A percentile compares a stretch with the other conserved stretches of the same genome.
Evolutionary conservation across 768 basidiomycete species (phyloP).

Genomic region (Tremella mesenterica): DNA sequence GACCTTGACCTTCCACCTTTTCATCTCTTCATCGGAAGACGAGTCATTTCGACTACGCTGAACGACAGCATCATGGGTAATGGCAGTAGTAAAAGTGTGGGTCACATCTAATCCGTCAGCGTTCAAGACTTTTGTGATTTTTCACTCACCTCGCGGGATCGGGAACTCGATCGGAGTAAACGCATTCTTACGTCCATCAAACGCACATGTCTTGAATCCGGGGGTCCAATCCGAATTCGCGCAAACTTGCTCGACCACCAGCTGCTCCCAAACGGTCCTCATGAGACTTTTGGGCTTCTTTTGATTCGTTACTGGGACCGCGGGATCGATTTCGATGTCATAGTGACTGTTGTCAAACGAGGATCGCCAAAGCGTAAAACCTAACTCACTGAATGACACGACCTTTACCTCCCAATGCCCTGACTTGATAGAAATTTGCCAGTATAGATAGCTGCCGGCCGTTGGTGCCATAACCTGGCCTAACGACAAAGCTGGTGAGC

Average conservation of each 20-base stretch:
- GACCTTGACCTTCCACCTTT: slow-evolving; percentile 35
- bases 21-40: slow-evolving; percentile 31
- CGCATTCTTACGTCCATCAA: slow-evolving; percentile 36
- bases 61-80: slow-evolving; percentile 27
- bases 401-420: slow-evolving; percentile 12
- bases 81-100: slow-evolving; percentile 21
- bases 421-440: slow-evolving; percentile 30
- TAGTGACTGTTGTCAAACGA: slow-evolving; percentile 31
- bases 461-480: slow-evolving; percentile 23
- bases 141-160: slow-evolving; percentile 12
- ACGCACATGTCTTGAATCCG: slow-evolving; percentile 20
- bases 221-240: slow-evolving; percentile 12
- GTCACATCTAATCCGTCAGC: slow-evolving; percentile 6
- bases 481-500: slow-evolving; percentile 29
- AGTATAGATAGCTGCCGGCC: slow-evolving; percentile 17
- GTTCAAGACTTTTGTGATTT: background rate
- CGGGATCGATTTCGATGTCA: slow-evolving; percentile 42
- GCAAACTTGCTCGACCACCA: slow-evolving; percentile 20
- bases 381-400: slow-evolving; percentile 22
- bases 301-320: slow-evolving; percentile 23
- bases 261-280: slow-evolving; percentile 34
- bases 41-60: slow-evolving; percentile 11
- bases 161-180: slow-evolving; percentile 36
- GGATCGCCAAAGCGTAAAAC: background rate
- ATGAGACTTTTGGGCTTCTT: slow-evolving; percentile 35